Conservation (phyloP, 768 basidiomycete species). For the Suillus spraguei region DNA sequence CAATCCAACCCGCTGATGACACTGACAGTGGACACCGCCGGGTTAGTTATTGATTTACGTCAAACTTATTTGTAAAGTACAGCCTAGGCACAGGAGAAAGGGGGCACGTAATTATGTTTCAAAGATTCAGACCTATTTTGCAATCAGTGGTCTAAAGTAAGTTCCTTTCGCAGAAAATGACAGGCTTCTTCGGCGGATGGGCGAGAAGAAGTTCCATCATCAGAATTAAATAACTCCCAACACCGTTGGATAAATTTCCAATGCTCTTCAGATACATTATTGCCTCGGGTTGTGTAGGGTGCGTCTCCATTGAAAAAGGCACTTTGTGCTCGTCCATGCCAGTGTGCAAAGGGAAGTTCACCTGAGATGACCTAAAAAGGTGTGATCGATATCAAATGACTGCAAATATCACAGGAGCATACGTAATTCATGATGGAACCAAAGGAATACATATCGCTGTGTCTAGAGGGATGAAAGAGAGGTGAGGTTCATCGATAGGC, state of each 20-base stretch:
- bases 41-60: background rate
- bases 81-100: background rate
- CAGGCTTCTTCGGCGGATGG: constrained; percentile 5
- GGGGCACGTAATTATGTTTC: background rate
- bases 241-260: constrained; percentile 1
- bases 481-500: background rate
- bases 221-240: background rate
- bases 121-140: background rate
- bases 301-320: background rate
- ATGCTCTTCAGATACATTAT: background rate
- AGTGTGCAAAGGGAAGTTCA: background rate
- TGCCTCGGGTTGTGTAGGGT: background rate
- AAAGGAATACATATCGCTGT: constrained; percentile 7
- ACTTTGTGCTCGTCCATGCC: too few species aligned
- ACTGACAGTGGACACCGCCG: background rate
- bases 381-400: background rate
- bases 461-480: background rate
- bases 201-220: background rate
- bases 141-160: background rate
- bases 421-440: constrained; percentile 7
- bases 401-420: background rate
- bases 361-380: constrained; percentile 3
- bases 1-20: too few species aligned
- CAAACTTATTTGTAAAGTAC: background rate
- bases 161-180: background rate